Conservation (phyloP, 148 eudicot species). For the Cornus controversa region DNA sequence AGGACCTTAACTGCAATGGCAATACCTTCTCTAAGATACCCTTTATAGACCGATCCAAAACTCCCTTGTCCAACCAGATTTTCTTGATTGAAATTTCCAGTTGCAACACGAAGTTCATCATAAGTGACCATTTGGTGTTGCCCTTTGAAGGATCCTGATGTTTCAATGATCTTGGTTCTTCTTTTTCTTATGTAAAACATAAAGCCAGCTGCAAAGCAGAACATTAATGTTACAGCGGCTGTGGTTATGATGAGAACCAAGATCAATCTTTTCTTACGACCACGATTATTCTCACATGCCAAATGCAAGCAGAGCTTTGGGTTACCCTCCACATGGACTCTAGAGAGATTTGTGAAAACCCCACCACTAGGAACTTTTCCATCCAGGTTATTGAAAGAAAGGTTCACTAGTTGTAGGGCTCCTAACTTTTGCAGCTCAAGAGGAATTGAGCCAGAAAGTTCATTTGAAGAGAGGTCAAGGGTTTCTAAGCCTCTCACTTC, state of each 20-base stretch:
- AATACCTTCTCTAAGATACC: constrained; percentile 11
- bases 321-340: constrained; percentile 24
- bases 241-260: not conserved
- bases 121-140: constrained; percentile 21
- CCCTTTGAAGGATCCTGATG: not conserved
- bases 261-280: not conserved
- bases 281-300: constrained; percentile 1
- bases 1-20: constrained; percentile 31
- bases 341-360: constrained; percentile 23
- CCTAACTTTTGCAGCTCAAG: not conserved
- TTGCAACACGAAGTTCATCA: constrained; percentile 43
- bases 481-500: constrained; percentile 15
- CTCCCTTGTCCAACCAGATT: constrained; percentile 44
- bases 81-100: constrained; percentile 24
- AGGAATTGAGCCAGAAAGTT: constrained; percentile 25
- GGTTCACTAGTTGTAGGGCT: constrained; percentile 23
- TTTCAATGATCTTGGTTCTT: not conserved
- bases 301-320: constrained; percentile 18
- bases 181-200: constrained; percentile 13
- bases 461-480: constrained; percentile 23
- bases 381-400: constrained; percentile 31
- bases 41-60: constrained; percentile 34
- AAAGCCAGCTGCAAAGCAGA: not conserved
- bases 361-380: constrained; percentile 28
- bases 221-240: not conserved